Base-by-base conservation (phyloP, 805 yeast species). In the Metschnikowia santaceciliae region DNA sequence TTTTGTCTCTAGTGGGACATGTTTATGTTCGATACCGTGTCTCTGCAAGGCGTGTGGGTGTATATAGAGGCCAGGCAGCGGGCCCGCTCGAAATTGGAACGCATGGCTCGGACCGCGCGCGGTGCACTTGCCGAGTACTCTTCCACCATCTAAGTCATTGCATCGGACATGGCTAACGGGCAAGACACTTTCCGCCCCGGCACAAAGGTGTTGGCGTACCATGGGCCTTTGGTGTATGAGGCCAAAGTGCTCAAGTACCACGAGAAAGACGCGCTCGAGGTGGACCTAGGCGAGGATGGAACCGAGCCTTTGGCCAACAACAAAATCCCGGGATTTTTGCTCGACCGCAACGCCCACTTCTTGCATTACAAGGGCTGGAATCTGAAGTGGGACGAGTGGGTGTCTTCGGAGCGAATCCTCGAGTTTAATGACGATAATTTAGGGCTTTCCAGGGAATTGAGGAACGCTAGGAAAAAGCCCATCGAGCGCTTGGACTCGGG, bases 331-430 rank as follows among this genome's bases (percentile, higher is more conserved):
- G 64, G 57, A 14, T 60, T 61, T n/a, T 54, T 67, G 34, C 50
- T 57, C 6, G 66, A 61, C 4, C 50, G 54, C n/a, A 58, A 65
- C 42, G 62, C 83, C 32, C 91, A 82, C 67, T 83, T 75, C 57
- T 81, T 92, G 15, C 99, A 94, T 63, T 92, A 92, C 68, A 86
- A 85, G 58, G 98, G 99, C 2, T 92, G 99, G 99, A 92, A 91
- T 62, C 69, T 84, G 15, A 83, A 90, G 52, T 92, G 97, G 96
- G 98, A 92, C 64, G 99, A 92, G 67, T 92, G 99, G 99, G 92
- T 92, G 1, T 78, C 80, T 1, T 67, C 69, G 6, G 83, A 81
- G 37, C 71, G 98, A 34, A 78, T 92, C 5, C 72, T 88, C 61
- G 85, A 82, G 55, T 76, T 75, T 62, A 86, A 78, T 46, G 84